phyloP scores from a whole-genome alignment of 192 early-diverging fungal species.

The Coemansia sp. region DNA sequence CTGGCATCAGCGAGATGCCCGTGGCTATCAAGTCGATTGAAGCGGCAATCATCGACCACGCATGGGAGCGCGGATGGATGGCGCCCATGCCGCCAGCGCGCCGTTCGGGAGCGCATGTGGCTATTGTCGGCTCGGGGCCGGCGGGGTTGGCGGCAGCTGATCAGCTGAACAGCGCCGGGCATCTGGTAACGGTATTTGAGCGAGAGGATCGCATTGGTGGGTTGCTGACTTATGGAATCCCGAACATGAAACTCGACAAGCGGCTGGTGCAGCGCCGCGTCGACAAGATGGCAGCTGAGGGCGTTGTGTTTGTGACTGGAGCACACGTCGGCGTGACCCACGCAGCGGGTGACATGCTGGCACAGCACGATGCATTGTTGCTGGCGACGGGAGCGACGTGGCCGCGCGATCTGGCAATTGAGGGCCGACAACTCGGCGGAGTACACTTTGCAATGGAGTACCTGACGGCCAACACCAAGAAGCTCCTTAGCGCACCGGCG shows the following conservation, averaged over 20 bases:
- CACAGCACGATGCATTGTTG: slow-evolving; percentile 76
- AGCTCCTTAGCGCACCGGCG: slow-evolving; percentile 74
- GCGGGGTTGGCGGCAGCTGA: slow-evolving; percentile 95
- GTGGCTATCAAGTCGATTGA: slow-evolving; percentile 98
- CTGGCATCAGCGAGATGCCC: slow-evolving; percentile 92
- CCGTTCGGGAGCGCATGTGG: slow-evolving; percentile 82
- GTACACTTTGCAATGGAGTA: slow-evolving; percentile 99
- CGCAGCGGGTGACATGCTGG: slow-evolving; percentile 64
- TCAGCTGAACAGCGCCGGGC: slow-evolving; percentile 96
- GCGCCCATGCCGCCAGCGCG: slow-evolving; percentile 73
- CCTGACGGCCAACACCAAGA: slow-evolving; percentile 86
- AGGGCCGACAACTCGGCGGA: slow-evolving; percentile 80
- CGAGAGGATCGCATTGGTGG: slow-evolving; percentile 96
- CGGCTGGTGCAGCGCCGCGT: slow-evolving; percentile 88
- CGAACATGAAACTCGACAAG: slow-evolving; percentile 99
- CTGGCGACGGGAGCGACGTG: slow-evolving; percentile 95
- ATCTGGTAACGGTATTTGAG: slow-evolving; percentile 93
- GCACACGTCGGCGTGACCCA: slow-evolving; percentile 86
- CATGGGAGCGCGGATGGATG: slow-evolving; percentile 97
- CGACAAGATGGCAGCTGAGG: slow-evolving; percentile 93
- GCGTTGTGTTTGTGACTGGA: slow-evolving; percentile 84
- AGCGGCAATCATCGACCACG: slow-evolving; percentile 96
- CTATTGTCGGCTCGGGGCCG: slow-evolving; percentile 94
- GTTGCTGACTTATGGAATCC: slow-evolving; percentile 97
- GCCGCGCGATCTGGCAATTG: slow-evolving; percentile 93